Conservation (phyloP, 2,329 filamentous ascomycete genomes). For the Paraphaeosphaeria sporulosa region DNA sequence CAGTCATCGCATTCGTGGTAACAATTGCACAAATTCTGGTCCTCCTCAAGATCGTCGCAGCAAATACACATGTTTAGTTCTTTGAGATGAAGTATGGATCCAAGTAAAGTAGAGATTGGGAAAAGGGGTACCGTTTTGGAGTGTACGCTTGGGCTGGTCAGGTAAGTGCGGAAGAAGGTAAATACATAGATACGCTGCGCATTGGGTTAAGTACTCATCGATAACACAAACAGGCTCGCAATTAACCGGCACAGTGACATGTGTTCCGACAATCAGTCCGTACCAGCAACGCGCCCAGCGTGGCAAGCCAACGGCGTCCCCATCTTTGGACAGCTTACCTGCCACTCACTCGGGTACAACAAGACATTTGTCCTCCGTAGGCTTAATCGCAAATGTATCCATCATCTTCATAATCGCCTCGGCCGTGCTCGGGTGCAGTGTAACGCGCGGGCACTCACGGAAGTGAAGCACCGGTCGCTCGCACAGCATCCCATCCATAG, state of each 20-base stretch:
- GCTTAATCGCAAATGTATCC: background rate
- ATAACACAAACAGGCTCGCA: too few species aligned
- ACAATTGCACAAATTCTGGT: constrained; percentile 6
- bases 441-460: background rate
- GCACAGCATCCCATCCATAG: constrained; percentile 1
- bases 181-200: too few species aligned
- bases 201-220: too few species aligned
- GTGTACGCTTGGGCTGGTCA: background rate
- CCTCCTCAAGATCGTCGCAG: background rate
- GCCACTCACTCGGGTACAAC: background rate
- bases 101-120: too few species aligned
- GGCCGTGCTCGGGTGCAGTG: background rate
- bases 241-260: background rate
- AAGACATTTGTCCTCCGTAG: background rate
- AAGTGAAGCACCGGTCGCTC: background rate
- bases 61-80: background rate
- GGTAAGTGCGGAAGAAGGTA: background rate
- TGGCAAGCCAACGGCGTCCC: background rate
- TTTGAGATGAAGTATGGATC: background rate
- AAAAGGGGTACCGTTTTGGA: background rate
- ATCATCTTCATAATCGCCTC: background rate
- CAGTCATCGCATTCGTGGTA: constrained; percentile 6
- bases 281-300: background rate
- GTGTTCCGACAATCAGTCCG: background rate
- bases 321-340: background rate